Evolutionary conservation across 371 early-diverging fungal species (phyloP), one percentile per base, ranked within the genome.

Genomic region (Mortierella sp.): DNA sequence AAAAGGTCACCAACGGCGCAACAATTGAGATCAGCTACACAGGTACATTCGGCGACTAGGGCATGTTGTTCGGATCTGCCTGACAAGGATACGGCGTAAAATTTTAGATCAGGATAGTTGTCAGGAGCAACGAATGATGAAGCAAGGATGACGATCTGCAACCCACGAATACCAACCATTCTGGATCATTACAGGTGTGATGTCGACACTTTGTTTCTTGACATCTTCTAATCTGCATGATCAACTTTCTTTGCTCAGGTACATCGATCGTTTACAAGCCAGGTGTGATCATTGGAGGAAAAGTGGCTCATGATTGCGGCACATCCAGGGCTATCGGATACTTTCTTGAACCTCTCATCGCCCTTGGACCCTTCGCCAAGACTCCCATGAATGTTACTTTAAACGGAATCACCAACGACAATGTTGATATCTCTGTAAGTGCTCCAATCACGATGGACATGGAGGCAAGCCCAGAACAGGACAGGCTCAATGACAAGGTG

Each of bases 321-420:
- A 85, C 81, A 8, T 24, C 79, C 27, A 82, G 98, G 21, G 89
- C 91, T 17, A 89, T 98, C 40, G 96, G 95, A 29, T 98, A 98
- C 79, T 98, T 91, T 66, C 81, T 98, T 28, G 96, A 96, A 68
- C 92, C 94, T 2, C 71, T 99, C 64, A 85, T 97, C 54, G 91
- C 93, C 6, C 85, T 98, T 45, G 95, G 94, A 25, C 98, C 98
- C 12, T 99, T 99, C 79, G 88, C 91, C 14, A 97, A 96, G 74
- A 81, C 82, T 47, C 94, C 95, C 14, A 82, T 96, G 73, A 81
- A 82, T 14, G 74, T 96, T 40, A 91, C 88, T 12, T 79, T 99
- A 47, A 85, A 85, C 57, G 99, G 99, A 25, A 88, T 98, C 62
- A 98, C 99, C 0, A 95, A 95, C 70, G 94, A 97, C 79, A 93